phyloP scores from a whole-genome alignment of 2,329 filamentous ascomycete genomes.

The Apiospora phragmitis region DNA sequence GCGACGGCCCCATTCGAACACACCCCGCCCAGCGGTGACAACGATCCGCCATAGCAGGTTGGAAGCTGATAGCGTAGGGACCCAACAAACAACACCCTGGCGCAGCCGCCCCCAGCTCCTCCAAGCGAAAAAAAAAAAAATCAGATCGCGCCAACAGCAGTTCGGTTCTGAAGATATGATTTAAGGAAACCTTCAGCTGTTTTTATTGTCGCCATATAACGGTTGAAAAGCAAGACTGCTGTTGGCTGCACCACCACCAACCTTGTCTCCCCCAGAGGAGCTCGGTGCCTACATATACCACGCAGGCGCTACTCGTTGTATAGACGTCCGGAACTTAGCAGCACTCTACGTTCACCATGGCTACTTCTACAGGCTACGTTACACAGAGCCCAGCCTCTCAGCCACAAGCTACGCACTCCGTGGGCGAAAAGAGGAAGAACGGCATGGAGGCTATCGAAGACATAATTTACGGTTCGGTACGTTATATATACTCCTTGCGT shows the following conservation, averaged over 20 bases:
- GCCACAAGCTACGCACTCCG: neutral
- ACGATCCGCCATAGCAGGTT: neutral
- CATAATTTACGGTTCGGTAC: conserved; percentile 81
- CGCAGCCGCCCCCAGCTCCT: neutral
- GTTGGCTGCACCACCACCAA: neutral
- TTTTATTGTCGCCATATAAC: neutral
- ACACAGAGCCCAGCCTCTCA: conserved; percentile 17
- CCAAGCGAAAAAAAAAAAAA: neutral
- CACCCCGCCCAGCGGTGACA: conserved; percentile 15
- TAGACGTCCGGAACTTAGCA: neutral
- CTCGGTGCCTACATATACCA: neutral
- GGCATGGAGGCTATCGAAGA: conserved; percentile 76
- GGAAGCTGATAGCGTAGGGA: neutral
- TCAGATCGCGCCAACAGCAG: neutral
- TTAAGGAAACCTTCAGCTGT: neutral
- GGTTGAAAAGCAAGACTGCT: neutral
- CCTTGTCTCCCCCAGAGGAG: neutral
- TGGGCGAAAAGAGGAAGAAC: conserved; percentile 31
- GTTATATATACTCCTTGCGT: conserved; percentile 31
- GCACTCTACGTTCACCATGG: conserved; percentile 23
- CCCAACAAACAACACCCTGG: neutral
- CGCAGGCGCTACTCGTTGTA: neutral
- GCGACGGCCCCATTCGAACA: conserved; percentile 10
- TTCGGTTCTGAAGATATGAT: neutral
- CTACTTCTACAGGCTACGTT: conserved; percentile 24